phyloP scores from a whole-genome alignment of 1,139 yeast genomes.

The Diutina siamensis region DNA sequence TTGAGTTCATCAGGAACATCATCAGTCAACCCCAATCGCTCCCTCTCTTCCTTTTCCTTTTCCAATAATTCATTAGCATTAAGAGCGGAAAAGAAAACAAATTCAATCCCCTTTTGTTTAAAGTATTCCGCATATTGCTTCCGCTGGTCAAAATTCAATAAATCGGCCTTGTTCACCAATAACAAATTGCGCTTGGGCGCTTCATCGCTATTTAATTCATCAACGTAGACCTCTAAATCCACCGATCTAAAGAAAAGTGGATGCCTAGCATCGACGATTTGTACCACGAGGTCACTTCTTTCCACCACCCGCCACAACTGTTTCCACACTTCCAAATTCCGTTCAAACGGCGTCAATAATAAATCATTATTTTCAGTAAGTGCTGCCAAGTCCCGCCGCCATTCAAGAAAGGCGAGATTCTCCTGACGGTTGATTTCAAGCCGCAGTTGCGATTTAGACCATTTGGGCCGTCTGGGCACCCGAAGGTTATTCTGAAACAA shows the following conservation, averaged over 20 bases:
- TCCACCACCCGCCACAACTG: slow-evolving; percentile 98
- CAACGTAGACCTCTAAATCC: slow-evolving; percentile 78
- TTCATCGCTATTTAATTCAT: slow-evolving; percentile 49
- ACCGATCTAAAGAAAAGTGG: slow-evolving; percentile 84
- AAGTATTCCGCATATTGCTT: slow-evolving; percentile 81
- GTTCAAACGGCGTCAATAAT: slow-evolving; percentile 89
- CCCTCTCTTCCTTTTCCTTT: slow-evolving; percentile 36
- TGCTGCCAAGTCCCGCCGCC: slow-evolving; percentile 85
- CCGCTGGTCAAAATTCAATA: slow-evolving; percentile 69
- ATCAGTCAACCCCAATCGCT: slow-evolving; percentile 11
- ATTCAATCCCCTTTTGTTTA: slow-evolving; percentile 53
- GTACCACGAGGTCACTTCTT: slow-evolving; percentile 87
- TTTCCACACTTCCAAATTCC: slow-evolving; percentile 97
- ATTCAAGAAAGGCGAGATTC: slow-evolving; percentile 79
- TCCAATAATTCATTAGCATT: slow-evolving; percentile 66
- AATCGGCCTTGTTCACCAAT: slow-evolving; percentile 89
- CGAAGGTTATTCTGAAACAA: slow-evolving; percentile 70
- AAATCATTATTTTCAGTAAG: slow-evolving; percentile 77
- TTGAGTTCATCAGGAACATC: slow-evolving; percentile 9
- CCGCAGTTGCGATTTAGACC: slow-evolving; percentile 66
- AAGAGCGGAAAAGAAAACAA: slow-evolving; percentile 88
- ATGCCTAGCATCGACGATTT: slow-evolving; percentile 95
- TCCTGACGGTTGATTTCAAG: slow-evolving; percentile 78
- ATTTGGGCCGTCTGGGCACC: slow-evolving; percentile 89
- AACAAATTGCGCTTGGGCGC: slow-evolving; percentile 46